Evolutionary conservation across 2,329 filamentous ascomycete species (phyloP), one percentile per base, ranked within the genome.

Genomic region (Aspergillus hiratsukae): DNA sequence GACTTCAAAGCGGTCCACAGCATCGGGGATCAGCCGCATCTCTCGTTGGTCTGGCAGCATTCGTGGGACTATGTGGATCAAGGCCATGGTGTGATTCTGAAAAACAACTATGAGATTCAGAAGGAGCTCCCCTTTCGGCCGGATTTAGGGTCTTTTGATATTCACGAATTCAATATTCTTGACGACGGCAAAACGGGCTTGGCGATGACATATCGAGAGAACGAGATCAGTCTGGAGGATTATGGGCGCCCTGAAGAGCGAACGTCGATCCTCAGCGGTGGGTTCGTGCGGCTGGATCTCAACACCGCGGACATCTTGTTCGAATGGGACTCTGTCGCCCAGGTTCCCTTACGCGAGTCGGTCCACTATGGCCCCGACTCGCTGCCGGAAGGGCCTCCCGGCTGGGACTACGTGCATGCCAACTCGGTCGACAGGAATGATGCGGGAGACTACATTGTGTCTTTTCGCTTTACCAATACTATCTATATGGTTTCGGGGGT

Each of bases 81-180:
- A 53, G 79, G 79, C 6, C 75, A 75, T 61, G 78, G 76, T 43
- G 66, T 80, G 35, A 77, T 81, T 52, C 69, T 81, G 72, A 72
- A 78, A 56, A 71, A 75, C 48, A 68, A 74, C 49, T 81, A 80
- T 57, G 63, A 75, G 40, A 67, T 77, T n/a, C 71, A 76, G 35
- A 69, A 73, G 57, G 74, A 73, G 31, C 65, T 80, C 17, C 64
- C 67, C 28, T 54, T 69, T 21, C 60, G 62, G 17, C 48, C 56
- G 4, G 64, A 68, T 21, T 58, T 68, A 5, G 64, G 62, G 9
- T 48, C 46, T 3, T 70, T 75, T 51, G 69, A 75, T 46, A 74
- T 74, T 49, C 74, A 76, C 56, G 74, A 76, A 48, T 74, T 74
- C 59, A 71, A 70, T 7, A 53, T 75, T 5, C 60, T 68, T 46